phyloP scores from a whole-genome alignment of 108 stramenopile genomes.

The Seminavis robusta region DNA sequence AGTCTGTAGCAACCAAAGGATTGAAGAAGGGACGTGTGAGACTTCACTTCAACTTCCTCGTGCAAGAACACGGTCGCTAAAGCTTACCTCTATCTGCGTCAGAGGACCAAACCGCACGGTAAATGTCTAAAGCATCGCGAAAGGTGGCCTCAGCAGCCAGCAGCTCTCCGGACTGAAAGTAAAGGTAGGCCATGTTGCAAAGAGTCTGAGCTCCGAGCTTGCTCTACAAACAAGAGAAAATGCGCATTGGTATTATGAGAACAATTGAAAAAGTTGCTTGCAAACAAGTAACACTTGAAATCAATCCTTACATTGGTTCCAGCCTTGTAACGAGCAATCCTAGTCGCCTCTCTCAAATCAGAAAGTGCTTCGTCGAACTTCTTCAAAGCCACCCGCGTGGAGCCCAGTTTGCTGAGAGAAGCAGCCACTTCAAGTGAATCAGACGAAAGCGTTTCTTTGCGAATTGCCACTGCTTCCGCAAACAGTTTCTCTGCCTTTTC shows the following conservation, averaged over 20 bases:
- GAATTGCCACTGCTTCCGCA: conserved; percentile 21
- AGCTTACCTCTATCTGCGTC: conserved; percentile 4
- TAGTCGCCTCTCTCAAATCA: conserved; percentile 25
- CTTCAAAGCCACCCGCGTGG: conserved; percentile 18
- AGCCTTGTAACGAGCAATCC: too few species aligned
- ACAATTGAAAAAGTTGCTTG: too few species aligned
- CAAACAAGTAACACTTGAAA: too few species aligned
- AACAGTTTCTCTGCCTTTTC: conserved; percentile 25
- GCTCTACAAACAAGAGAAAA: too few species aligned
- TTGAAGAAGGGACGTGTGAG: too few species aligned
- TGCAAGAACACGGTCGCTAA: too few species aligned
- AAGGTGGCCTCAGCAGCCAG: conserved; percentile 42
- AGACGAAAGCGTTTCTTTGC: conserved; percentile 21
- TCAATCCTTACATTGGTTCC: too few species aligned
- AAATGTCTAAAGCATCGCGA: conserved; percentile 43
- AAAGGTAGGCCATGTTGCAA: conserved; percentile 40
- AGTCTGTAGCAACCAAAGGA: too few species aligned
- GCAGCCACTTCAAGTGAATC: conserved; percentile 40
- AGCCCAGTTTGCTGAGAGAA: conserved; percentile 34
- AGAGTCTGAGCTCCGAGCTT: conserved; percentile 36
- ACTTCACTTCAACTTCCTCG: too few species aligned
- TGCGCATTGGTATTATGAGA: too few species aligned
- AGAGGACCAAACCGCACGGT: conserved; percentile 12
- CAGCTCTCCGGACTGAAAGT: conserved; percentile 39
- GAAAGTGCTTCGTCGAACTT: conserved; percentile 42